These are phyloP conservation scores for Nakazawaea wyomingensis DNA, from an alignment of 805 yeast genomes.

Conservation along the genomic window DNA sequence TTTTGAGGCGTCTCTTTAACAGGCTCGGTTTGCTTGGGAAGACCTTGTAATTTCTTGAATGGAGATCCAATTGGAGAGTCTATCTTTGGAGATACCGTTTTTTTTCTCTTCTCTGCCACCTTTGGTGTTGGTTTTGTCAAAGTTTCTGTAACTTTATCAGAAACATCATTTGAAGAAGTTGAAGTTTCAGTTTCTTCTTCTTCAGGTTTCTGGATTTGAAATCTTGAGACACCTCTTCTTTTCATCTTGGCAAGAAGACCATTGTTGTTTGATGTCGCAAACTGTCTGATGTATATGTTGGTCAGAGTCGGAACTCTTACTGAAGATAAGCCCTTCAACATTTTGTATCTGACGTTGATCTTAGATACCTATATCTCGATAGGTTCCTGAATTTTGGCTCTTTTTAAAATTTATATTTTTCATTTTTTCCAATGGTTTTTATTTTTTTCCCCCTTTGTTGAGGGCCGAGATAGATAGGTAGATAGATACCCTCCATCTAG, in stretches of 20 bases:
- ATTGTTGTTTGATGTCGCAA: background rate
- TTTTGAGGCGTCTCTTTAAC: no score
- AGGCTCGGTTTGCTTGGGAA: background rate
- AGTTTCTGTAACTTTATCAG: background rate
- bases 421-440: background rate
- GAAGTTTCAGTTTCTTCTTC: background rate
- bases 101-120: no score
- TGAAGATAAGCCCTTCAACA: background rate
- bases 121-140: background rate
- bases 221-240: conserved; percentile 6
- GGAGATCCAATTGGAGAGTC: background rate
- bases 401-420: background rate
- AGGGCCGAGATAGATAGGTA: no score
- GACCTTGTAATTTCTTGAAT: background rate
- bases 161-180: background rate
- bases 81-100: background rate
- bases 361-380: no score
- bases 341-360: no score
- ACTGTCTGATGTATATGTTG: background rate
- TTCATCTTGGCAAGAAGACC: background rate
- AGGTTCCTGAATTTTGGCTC: background rate
- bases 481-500: no score
- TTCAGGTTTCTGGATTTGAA: conserved; percentile 1
- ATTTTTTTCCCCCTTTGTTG: background rate
- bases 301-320: background rate